Percentiles rank a stretch among this genome's conserved stretches.
Evolutionary conservation across 2,329 filamentous ascomycete genomes (phyloP).

Genomic region (Penicillium digitatum): DNA sequence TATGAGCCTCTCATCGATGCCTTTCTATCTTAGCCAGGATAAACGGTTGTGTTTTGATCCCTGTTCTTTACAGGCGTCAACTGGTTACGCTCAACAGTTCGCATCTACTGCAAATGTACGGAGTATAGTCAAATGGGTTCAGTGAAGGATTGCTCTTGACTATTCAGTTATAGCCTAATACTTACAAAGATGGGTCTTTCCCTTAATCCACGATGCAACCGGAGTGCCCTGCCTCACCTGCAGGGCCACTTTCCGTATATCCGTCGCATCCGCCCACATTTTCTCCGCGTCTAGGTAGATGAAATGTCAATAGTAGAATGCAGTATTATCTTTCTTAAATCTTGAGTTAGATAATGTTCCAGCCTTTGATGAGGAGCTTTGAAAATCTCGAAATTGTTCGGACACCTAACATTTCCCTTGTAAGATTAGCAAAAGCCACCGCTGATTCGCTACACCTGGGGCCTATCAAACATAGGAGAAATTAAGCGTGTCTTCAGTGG

Average conservation of each 20-base stretch:
- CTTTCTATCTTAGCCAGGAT: not conserved
- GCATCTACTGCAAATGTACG: not conserved
- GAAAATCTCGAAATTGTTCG: not conserved
- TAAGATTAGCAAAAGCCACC: not conserved
- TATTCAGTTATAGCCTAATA: too few species aligned
- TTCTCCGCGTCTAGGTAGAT: not conserved
- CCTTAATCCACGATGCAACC: not conserved
- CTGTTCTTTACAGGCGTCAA: not conserved
- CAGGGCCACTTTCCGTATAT: not conserved
- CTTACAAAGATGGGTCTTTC: not conserved
- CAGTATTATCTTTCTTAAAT: not conserved
- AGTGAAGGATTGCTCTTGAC: not conserved
- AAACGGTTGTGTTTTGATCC: not conserved
- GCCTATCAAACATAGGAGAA: not conserved
- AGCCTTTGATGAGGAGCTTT: not conserved
- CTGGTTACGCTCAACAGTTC: not conserved
- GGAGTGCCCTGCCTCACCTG: not conserved
- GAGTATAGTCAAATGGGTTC: not conserved
- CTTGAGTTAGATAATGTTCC: not conserved
- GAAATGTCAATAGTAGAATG: not conserved
- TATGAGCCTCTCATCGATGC: not conserved
- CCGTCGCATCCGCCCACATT: not conserved
- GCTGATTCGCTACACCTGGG: not conserved
- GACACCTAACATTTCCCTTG: not conserved
- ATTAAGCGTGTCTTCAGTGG: too few species aligned